These are phyloP conservation scores for Sisymbrium irio DNA, from an alignment of 345 rosid species.

Conservation along the genomic window DNA sequence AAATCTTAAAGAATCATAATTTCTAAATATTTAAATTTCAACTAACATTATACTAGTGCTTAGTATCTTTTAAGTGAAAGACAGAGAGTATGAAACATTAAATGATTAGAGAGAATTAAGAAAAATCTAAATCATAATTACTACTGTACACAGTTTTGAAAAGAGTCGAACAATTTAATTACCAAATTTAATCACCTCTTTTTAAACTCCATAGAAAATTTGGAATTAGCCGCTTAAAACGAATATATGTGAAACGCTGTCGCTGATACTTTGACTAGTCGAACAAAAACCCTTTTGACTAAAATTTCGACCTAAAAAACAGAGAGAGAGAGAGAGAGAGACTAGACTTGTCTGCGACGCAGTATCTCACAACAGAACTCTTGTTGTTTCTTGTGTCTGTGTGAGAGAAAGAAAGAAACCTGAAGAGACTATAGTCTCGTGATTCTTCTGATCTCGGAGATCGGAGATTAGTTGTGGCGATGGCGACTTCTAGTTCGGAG, in stretches of 20 bases:
- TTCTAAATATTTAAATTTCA: background rate
- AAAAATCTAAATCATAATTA: background rate
- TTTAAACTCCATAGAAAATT: conserved; percentile 10
- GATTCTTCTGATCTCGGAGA: conserved; percentile 21
- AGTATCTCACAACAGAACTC: conserved; percentile 23
- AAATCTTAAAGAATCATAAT: conserved; percentile 2
- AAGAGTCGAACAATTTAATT: background rate
- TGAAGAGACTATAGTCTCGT: background rate
- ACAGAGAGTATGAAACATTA: background rate
- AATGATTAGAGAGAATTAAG: background rate
- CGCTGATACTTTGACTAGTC: conserved; percentile 16
- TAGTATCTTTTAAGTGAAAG: background rate
- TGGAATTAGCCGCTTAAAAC: conserved; percentile 31
- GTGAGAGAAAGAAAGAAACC: background rate
- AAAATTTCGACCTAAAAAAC: conserved; percentile 13
- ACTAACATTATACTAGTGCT: background rate
- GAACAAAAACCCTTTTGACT: conserved; percentile 15
- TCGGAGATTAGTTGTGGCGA: conserved; percentile 29
- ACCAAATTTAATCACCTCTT: conserved; percentile 26
- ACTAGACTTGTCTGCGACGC: conserved; percentile 25
- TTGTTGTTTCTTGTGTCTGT: conserved; percentile 3
- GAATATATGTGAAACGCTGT: background rate
- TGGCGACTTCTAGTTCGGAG: conserved; percentile 62
- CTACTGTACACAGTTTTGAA: background rate
- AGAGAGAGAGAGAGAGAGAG: background rate